Evolutionary conservation across 495 filamentous ascomycete species (phyloP), one percentile per base, ranked within the genome.

Genomic region (Antarctomyces pellizariae): DNA sequence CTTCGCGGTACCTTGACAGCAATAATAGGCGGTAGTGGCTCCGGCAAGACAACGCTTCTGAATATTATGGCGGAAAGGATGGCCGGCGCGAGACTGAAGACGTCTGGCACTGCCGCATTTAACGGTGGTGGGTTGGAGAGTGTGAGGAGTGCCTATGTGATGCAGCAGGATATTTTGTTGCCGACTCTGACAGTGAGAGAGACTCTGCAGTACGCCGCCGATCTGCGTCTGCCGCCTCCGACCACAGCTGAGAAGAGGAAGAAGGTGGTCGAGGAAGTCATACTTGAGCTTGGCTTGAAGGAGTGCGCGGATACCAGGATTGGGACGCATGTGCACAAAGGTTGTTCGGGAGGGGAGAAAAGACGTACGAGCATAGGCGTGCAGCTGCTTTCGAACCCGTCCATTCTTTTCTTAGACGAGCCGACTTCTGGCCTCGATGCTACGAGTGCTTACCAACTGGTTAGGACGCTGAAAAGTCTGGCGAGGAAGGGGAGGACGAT

Each of bases 291-390:
- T 1, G 68, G 71, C 1, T 38, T 80, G 20, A 76, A 77, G 37
- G 70, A 77, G 29, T 77, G 73, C 30, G 70, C 71, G 13, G 48
- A 77, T 25, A 78, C 74, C 0, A 47, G 60, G 12, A 75, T 78
- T 32, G 73, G 73, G 7, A 68, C 66, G 24, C 57, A 54, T 25
- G 52, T 59, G 12, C 67, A 74, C 42, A 71, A 71, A 26, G 72
- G 73, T 2, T 79, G 73, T 39, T 75, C 68, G 22, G 73, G 74
- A 5, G 74, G 74, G 2, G 74, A 78, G 41, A 79, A 75, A 48
- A 56, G 74, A 34, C 55, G 74, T 26, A 66, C 64, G 1, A 72
- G 67, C 31, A 70, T 80, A 33, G 74, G 71, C 7, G 72, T 80
- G 13, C 74, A 78, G 44, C 53, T 78, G 30, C 50, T 80, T 16